Conservation (phyloP, 1,139 yeast species). For the Taphrina wiesneri region DNA sequence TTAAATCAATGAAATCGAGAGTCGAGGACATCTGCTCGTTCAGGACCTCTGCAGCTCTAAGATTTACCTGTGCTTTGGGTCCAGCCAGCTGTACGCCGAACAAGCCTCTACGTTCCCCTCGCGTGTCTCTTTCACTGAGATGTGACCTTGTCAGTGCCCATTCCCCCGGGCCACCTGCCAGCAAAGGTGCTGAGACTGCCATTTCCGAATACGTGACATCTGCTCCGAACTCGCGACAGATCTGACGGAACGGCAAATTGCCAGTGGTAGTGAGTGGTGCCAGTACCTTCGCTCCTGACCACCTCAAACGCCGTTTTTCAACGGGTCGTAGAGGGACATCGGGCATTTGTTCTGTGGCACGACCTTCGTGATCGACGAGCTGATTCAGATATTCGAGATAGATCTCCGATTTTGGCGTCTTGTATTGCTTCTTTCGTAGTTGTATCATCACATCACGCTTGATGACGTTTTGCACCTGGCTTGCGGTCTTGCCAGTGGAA, state of each 20-base stretch:
- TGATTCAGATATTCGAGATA: slow-evolving; percentile 35
- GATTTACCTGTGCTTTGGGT: slow-evolving; percentile 88
- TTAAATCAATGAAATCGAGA: slow-evolving; percentile 73
- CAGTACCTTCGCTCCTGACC: slow-evolving; percentile 74
- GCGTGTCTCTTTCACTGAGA: slow-evolving; percentile 55
- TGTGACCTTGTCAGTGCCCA: slow-evolving; percentile 98
- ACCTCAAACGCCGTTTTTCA: slow-evolving; percentile 49
- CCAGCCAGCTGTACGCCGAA: slow-evolving; percentile 95
- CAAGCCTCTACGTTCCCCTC: slow-evolving; percentile 32
- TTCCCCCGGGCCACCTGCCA: slow-evolving; percentile 88
- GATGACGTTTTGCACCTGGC: slow-evolving; percentile 69
- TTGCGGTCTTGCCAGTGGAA: slow-evolving; percentile 48
- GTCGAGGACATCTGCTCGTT: slow-evolving; percentile 45
- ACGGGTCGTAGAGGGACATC: slow-evolving; percentile 13
- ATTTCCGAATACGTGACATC: slow-evolving; percentile 93
- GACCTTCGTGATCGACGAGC: slow-evolving; percentile 40
- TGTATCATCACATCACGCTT: slow-evolving; percentile 54
- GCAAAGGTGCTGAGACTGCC: slow-evolving; percentile 83
- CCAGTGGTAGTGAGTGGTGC: slow-evolving; percentile 98
- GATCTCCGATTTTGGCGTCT: slow-evolving; percentile 27
- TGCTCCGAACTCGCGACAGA: slow-evolving; percentile 89
- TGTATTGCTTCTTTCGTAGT: slow-evolving; percentile 51
- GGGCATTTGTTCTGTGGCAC: slow-evolving; percentile 37
- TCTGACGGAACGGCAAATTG: slow-evolving; percentile 87
- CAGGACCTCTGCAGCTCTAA: slow-evolving; percentile 83